Evolutionary conservation across 768 basidiomycete species (phyloP).

Genomic region (Russula lepida): DNA sequence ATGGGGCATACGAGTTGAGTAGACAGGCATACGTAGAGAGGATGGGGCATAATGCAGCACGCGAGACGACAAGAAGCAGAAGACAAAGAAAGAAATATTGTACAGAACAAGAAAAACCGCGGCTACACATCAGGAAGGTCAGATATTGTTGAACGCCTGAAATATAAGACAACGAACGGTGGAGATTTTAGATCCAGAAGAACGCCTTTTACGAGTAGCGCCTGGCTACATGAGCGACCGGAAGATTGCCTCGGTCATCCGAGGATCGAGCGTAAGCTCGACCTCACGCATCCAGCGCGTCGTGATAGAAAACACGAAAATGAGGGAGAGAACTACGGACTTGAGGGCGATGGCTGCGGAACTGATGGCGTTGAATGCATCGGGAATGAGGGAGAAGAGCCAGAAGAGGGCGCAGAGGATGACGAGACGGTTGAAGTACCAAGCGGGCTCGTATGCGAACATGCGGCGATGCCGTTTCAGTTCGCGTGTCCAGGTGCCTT

Average conservation of each 20-base stretch:
- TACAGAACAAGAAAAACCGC: not conserved
- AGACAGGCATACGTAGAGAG: not conserved
- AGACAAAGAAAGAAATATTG: not conserved
- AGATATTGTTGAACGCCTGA: not conserved
- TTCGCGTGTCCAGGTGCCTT: constrained; percentile 12
- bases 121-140: not conserved
- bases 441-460: constrained; percentile 5
- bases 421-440: constrained; percentile 14
- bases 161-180: not conserved
- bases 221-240: not conserved
- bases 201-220: not conserved
- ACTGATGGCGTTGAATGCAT: not conserved
- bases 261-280: not conserved
- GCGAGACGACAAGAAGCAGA: not conserved
- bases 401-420: constrained; percentile 8
- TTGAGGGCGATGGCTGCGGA: not conserved
- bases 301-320: not conserved
- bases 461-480: constrained; percentile 13
- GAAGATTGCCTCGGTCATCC: not conserved
- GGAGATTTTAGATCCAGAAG: not conserved
- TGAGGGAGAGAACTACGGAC: not conserved
- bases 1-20: not conserved
- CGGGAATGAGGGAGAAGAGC: constrained; percentile 13
- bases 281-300: not conserved
- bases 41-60: not conserved